Evolutionary conservation across 2,329 filamentous ascomycete species (phyloP).

Genomic region (Aureobasidium sp.): DNA sequence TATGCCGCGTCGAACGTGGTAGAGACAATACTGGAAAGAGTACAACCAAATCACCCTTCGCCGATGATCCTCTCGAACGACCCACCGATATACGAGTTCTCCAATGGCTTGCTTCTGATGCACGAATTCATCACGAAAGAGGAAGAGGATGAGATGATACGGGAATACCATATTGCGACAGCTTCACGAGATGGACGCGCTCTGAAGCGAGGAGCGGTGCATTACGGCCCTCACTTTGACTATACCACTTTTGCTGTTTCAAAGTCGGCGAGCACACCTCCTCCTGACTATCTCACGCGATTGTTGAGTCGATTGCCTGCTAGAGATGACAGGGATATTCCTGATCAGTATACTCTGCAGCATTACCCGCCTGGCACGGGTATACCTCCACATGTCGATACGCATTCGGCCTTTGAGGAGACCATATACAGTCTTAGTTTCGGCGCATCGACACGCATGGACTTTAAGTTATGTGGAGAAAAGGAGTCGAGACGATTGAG

Average conservation of each 20-base stretch:
- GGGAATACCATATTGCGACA: slow-evolving; percentile 13
- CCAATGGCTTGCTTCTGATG: slow-evolving; percentile 17
- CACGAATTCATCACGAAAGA: slow-evolving; percentile 18
- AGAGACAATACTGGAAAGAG: background rate
- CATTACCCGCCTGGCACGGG: slow-evolving; percentile 18
- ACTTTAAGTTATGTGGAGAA: slow-evolving; percentile 15
- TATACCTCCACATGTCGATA: slow-evolving; percentile 22
- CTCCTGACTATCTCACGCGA: slow-evolving; percentile 11
- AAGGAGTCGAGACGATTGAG: slow-evolving; percentile 15
- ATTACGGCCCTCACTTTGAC: slow-evolving; percentile 20
- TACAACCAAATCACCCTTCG: background rate
- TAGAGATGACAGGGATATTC: slow-evolving; percentile 11
- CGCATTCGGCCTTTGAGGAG: slow-evolving; percentile 21
- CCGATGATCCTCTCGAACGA: background rate
- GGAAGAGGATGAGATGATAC: slow-evolving; percentile 20
- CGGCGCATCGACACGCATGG: slow-evolving; percentile 15
- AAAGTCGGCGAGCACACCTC: slow-evolving; percentile 13
- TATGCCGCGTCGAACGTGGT: slow-evolving; percentile 12
- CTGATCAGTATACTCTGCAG: slow-evolving; percentile 19
- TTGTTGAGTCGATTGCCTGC: slow-evolving; percentile 13
- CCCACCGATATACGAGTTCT: background rate
- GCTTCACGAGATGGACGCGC: background rate
- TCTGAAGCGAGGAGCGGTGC: slow-evolving; percentile 12
- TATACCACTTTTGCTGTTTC: slow-evolving; percentile 20
- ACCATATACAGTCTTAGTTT: slow-evolving; percentile 20